Evolutionary conservation across 1,284 basidiomycete species (phyloP).

Genomic region (Marasmius oreades): DNA sequence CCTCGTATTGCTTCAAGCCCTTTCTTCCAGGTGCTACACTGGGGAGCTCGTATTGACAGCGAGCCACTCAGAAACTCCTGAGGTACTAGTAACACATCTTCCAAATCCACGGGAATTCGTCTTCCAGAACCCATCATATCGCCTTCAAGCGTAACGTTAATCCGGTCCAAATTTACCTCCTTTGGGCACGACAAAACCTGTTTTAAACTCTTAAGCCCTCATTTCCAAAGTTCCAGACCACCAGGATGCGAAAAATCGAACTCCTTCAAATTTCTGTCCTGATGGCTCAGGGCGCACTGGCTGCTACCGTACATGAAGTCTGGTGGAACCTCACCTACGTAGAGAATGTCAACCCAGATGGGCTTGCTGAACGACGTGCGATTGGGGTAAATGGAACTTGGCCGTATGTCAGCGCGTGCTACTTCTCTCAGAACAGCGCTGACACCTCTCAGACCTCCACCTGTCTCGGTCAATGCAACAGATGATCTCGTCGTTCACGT

Average conservation of each 20-base stretch:
- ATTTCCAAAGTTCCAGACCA: slow-evolving; percentile 4
- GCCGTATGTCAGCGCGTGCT: slow-evolving; percentile 60
- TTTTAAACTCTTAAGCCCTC: too few relatives aligned
- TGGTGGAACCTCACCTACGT: slow-evolving; percentile 86
- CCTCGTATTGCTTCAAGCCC: too few relatives aligned
- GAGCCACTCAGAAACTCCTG: too few relatives aligned
- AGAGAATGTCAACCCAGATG: slow-evolving; percentile 71
- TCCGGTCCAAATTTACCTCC: too few relatives aligned
- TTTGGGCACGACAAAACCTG: too few relatives aligned
- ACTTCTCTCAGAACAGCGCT: neutral
- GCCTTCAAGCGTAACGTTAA: too few relatives aligned
- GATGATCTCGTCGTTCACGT: slow-evolving; percentile 79
- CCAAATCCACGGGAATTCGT: too few relatives aligned
- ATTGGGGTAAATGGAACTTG: slow-evolving; percentile 89
- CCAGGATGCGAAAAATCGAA: too few relatives aligned
- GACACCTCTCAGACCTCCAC: slow-evolving; percentile 59
- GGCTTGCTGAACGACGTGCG: slow-evolving; percentile 66
- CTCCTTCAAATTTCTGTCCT: slow-evolving; percentile 24
- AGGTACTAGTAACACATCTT: too few relatives aligned
- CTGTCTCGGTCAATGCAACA: slow-evolving; percentile 66
- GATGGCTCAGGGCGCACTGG: slow-evolving; percentile 33
- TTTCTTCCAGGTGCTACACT: too few relatives aligned
- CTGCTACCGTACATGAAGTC: slow-evolving; percentile 59
- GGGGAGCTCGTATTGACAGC: too few relatives aligned
- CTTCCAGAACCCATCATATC: too few relatives aligned